Evolutionary conservation across 2,329 filamentous ascomycete genomes (phyloP).

Genomic region (Leptographium lundbergii): DNA sequence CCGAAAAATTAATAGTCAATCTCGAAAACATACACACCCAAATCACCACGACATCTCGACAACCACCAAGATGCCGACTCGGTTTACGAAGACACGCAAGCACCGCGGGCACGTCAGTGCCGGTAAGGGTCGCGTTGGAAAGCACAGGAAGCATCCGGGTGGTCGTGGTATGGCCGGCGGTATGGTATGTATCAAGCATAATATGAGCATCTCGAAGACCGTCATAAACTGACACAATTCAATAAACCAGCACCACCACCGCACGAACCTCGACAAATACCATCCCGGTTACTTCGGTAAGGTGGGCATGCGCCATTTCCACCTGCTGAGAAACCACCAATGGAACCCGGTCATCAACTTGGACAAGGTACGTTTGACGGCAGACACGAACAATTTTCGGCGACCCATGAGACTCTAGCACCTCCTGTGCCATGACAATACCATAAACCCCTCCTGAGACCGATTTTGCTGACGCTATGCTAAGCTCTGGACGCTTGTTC

Average conservation of each 20-base stretch:
- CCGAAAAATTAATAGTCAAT: background rate
- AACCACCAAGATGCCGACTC: conserved; percentile 43
- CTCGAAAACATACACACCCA: background rate
- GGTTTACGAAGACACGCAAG: conserved; percentile 65
- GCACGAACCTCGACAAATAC: conserved; percentile 77
- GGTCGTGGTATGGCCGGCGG: conserved; percentile 89
- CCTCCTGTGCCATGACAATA: background rate
- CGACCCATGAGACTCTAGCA: background rate
- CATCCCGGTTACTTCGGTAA: conserved; percentile 99
- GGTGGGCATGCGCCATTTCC: conserved; percentile 92
- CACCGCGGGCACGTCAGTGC: conserved; percentile 95
- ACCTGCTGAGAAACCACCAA: conserved; percentile 89
- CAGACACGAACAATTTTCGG: background rate
- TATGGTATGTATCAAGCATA: conserved; percentile 25
- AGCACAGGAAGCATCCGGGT: conserved; percentile 89
- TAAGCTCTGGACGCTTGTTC: conserved; percentile 91
- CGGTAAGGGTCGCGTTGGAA: conserved; percentile 96
- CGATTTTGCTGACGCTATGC: background rate
- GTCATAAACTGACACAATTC: background rate
- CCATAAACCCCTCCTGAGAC: background rate
- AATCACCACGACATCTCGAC: conserved; percentile 5
- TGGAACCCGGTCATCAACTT: conserved; percentile 99
- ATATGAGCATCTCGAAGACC: background rate
- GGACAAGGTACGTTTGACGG: conserved; percentile 58
- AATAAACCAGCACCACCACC: conserved; percentile 66